Evolutionary conservation across 2,329 filamentous ascomycete species (phyloP).

Genomic region (Leptoxyphium fumago): DNA sequence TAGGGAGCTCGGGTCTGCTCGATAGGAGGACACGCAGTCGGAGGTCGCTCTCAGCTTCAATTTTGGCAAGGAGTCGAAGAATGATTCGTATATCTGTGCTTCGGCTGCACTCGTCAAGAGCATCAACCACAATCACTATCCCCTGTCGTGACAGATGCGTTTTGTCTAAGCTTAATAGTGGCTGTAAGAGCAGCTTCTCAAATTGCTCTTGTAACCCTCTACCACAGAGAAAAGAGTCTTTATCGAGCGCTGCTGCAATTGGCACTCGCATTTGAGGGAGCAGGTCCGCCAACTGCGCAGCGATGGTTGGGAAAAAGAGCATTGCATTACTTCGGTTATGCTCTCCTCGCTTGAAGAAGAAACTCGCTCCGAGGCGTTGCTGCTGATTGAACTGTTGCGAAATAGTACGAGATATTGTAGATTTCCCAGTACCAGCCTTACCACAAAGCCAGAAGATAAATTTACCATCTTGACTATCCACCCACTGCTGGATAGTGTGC

Average conservation of each 20-base stretch:
- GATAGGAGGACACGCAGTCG: constrained; percentile 11
- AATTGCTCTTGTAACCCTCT: constrained; percentile 4
- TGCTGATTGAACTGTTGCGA: constrained; percentile 2
- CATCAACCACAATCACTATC: constrained; percentile 15
- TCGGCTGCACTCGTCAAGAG: constrained; percentile 20
- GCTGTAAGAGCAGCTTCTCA: constrained; percentile 3
- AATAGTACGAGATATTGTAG: constrained; percentile 15
- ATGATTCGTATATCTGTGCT: constrained; percentile 7
- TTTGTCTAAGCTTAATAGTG: constrained; percentile 1
- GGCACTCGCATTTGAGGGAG: background rate
- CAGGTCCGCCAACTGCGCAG: constrained; percentile 3
- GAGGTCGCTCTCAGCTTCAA: constrained; percentile 4
- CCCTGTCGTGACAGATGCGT: background rate
- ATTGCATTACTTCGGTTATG: constrained; percentile 4
- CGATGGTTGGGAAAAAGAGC: constrained; percentile 6
- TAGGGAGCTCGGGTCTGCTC: constrained; percentile 11
- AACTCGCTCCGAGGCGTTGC: constrained; percentile 7
- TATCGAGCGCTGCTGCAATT: constrained; percentile 1
- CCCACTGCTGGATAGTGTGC: constrained; percentile 11
- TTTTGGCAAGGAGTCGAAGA: constrained; percentile 6
- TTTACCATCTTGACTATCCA: constrained; percentile 5
- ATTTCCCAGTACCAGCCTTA: constrained; percentile 20
- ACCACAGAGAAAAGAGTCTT: constrained; percentile 1
- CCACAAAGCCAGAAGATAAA: constrained; percentile 21
- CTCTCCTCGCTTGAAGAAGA: constrained; percentile 10